phyloP scores from a whole-genome alignment of 768 basidiomycete genomes.

The Phlebiopsis gigantea region DNA sequence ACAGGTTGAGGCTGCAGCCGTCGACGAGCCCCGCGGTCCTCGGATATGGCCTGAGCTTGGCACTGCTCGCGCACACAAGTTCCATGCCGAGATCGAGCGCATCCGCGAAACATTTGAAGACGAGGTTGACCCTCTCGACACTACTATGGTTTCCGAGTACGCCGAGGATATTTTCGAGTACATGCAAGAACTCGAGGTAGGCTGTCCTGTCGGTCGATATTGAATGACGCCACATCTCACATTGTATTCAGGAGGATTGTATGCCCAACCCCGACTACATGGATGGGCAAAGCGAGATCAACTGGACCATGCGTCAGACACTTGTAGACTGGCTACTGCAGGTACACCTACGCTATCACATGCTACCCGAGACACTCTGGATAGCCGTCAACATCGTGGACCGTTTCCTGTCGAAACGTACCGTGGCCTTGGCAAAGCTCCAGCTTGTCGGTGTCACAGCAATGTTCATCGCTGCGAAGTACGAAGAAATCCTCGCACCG shows the following conservation, averaged over 20 bases:
- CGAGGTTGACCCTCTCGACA: constrained; percentile 73
- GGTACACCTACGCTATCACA: constrained; percentile 96
- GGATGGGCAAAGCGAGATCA: constrained; percentile 87
- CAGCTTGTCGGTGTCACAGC: constrained; percentile 98
- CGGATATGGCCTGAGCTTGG: constrained; percentile 73
- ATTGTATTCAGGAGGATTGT: constrained; percentile 55
- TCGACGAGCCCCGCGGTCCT: constrained; percentile 19
- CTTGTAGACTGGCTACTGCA: constrained; percentile 98
- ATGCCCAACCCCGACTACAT: constrained; percentile 96
- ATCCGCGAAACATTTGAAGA: constrained; percentile 62
- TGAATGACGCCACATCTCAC: constrained; percentile 9
- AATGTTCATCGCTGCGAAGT: constrained; percentile 98
- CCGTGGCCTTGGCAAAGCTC: constrained; percentile 76
- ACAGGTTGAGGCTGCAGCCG: constrained; percentile 1
- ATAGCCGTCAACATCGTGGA: constrained; percentile 90
- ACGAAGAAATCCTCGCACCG: constrained; percentile 98
- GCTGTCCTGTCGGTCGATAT: constrained; percentile 18
- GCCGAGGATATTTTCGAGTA: constrained; percentile 97
- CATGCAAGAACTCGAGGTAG: constrained; percentile 90
- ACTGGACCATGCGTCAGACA: constrained; percentile 92
- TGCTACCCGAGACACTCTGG: constrained; percentile 99
- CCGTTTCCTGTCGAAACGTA: constrained; percentile 64
- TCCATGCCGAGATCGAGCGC: constrained; percentile 56
- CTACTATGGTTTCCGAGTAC: constrained; percentile 97
- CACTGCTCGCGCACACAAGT: constrained; percentile 53